Conservation (phyloP, 2,329 filamentous ascomycete species). For the Phaeomoniella chlamydospora region DNA sequence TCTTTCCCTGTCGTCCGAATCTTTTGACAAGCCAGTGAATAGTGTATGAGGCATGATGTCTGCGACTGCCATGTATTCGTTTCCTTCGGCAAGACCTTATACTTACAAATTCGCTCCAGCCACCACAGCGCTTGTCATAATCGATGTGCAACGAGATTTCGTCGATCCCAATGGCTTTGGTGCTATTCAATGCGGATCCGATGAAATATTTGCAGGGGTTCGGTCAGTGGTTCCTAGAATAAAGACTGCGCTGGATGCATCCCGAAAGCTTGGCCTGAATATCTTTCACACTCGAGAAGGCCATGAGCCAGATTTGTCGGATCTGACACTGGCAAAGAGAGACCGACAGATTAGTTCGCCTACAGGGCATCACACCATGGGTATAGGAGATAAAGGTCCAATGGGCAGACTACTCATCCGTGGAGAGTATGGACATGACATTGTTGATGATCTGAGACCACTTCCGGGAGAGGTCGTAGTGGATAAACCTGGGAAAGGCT, state of each 20-base stretch:
- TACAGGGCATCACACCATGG: conserved; percentile 23
- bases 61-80: neutral
- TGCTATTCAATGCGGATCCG: conserved; percentile 32
- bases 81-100: conserved; percentile 25
- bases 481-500: conserved; percentile 45
- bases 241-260: conserved; percentile 26
- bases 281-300: conserved; percentile 36
- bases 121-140: conserved; percentile 33
- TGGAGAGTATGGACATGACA: conserved; percentile 40
- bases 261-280: conserved; percentile 25
- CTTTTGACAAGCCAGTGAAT: too few species aligned
- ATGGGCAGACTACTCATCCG: conserved; percentile 39
- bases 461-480: conserved; percentile 37
- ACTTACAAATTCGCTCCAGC: conserved; percentile 30
- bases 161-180: conserved; percentile 35
- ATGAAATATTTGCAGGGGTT: conserved; percentile 17
- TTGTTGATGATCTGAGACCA: conserved; percentile 38
- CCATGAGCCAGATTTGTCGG: conserved; percentile 35
- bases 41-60: too few species aligned
- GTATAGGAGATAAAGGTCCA: conserved; percentile 37
- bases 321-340: conserved; percentile 36
- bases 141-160: conserved; percentile 39
- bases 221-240: conserved; percentile 21
- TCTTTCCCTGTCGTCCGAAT: too few species aligned
- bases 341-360: conserved; percentile 34